These are phyloP conservation scores for Inga oerstediana DNA, from an alignment of 306 rosid genomes.

Conservation along the genomic window DNA sequence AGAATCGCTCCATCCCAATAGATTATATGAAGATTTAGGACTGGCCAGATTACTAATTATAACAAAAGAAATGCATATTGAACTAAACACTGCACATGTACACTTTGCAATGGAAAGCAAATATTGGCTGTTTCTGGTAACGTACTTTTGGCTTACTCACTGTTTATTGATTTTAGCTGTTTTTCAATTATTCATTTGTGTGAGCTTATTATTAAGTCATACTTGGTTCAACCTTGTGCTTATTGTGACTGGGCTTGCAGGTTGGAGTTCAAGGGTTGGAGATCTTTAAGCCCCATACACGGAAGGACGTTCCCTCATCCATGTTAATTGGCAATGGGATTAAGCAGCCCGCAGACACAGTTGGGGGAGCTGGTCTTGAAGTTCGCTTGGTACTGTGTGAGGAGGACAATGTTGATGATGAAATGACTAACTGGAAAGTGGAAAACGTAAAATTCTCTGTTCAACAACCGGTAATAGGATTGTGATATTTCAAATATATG, in stretches of 20 bases:
- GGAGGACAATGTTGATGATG: slow-evolving; percentile 56
- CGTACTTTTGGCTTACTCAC: not conserved
- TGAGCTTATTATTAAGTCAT: slow-evolving; percentile 13
- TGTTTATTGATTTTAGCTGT: slow-evolving; percentile 12
- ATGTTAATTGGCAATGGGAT: slow-evolving; percentile 49
- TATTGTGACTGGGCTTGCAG: slow-evolving; percentile 48
- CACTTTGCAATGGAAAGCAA: not conserved
- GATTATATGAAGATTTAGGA: not conserved
- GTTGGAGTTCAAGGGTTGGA: slow-evolving; percentile 77
- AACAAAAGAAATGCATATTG: not conserved
- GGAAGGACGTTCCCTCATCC: slow-evolving; percentile 41
- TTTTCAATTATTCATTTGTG: slow-evolving; percentile 6
- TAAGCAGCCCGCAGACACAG: slow-evolving; percentile 50
- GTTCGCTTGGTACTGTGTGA: slow-evolving; percentile 54
- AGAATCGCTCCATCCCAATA: not conserved
- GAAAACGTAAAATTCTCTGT: slow-evolving; percentile 77
- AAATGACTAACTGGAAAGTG: slow-evolving; percentile 69
- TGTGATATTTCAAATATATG: slow-evolving; percentile 31
- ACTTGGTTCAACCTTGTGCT: slow-evolving; percentile 5
- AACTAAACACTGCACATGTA: not conserved
- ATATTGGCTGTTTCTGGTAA: not conserved
- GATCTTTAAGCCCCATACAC: slow-evolving; percentile 70
- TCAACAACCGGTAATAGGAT: slow-evolving; percentile 68
- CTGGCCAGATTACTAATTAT: not conserved
- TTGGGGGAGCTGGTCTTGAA: slow-evolving; percentile 71